Evolutionary conservation across 1,139 yeast species (phyloP).

Genomic region (Debaryomycetaceae sp.): DNA sequence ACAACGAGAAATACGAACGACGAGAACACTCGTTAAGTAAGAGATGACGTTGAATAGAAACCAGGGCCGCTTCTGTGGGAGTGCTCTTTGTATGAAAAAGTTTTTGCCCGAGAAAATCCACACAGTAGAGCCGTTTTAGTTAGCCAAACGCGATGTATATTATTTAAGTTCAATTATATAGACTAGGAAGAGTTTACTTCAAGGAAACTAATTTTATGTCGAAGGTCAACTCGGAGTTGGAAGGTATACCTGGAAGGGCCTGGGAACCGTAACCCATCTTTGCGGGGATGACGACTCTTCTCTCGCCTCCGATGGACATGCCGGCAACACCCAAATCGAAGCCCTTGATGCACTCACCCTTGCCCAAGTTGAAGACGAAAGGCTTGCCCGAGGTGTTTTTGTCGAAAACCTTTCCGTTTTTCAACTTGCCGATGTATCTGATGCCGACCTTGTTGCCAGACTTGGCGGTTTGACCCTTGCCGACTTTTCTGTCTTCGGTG

Average conservation of each 20-base stretch:
- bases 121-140: too few relatives aligned
- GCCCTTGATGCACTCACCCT: conserved; percentile 98
- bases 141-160: too few relatives aligned
- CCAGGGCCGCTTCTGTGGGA: not conserved
- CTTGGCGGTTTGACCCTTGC: conserved; percentile 87
- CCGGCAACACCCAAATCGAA: conserved; percentile 99
- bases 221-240: conserved; percentile 92
- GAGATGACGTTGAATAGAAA: not conserved
- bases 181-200: conserved; percentile 45
- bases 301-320: conserved; percentile 98
- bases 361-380: conserved; percentile 83
- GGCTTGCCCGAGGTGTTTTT: conserved; percentile 98
- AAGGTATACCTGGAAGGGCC: conserved; percentile 94
- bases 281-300: conserved; percentile 95
- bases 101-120: too few relatives aligned
- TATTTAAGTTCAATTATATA: not conserved
- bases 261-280: conserved; percentile 95
- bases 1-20: too few relatives aligned
- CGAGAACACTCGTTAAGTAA: too few relatives aligned
- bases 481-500: conserved; percentile 87
- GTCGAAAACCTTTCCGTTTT: conserved; percentile 94
- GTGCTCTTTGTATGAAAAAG: not conserved
- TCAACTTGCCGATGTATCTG: conserved; percentile 95
- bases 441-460: conserved; percentile 89
- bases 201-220: conserved; percentile 92